Percentiles rank a stretch among this genome's conserved stretches.
Conservation (phyloP, 1,284 basidiomycete genomes). For the Leccinum fuscescens region DNA sequence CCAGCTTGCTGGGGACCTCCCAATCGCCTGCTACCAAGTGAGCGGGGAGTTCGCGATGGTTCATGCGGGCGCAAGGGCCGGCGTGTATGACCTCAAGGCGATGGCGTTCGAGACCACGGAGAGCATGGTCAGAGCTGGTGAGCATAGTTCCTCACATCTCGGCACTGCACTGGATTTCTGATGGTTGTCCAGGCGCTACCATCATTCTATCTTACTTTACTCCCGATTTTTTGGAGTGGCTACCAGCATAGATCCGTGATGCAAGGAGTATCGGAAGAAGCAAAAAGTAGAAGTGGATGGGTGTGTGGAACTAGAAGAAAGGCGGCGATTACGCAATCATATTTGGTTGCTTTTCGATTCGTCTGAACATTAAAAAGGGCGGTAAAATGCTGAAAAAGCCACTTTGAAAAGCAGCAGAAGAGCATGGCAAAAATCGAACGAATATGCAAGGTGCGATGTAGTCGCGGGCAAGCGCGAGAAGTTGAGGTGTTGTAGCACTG, state of each 20-base stretch:
- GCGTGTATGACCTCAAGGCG: conserved; percentile 86
- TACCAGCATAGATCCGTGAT: conserved; percentile 46
- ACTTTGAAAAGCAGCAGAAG: too few species aligned
- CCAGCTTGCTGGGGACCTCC: conserved; percentile 79
- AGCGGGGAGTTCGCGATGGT: conserved; percentile 98
- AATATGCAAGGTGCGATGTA: too few species aligned
- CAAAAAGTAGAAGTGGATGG: background rate
- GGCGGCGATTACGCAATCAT: background rate
- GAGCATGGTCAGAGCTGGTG: conserved; percentile 88
- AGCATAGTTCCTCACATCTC: conserved; percentile 25
- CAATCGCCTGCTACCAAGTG: conserved; percentile 94
- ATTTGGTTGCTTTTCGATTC: too few species aligned
- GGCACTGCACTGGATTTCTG: conserved; percentile 1
- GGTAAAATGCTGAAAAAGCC: too few species aligned
- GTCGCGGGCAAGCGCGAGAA: background rate
- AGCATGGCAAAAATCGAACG: too few species aligned
- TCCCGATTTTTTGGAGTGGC: conserved; percentile 91
- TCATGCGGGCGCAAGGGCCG: conserved; percentile 88
- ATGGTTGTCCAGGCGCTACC: conserved; percentile 63
- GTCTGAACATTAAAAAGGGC: too few species aligned
- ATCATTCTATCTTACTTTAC: conserved; percentile 95
- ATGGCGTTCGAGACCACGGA: conserved; percentile 96
- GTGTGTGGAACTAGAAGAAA: background rate
- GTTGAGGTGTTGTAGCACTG: background rate
- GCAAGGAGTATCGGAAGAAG: background rate